phyloP scores from a whole-genome alignment of 2,329 filamentous ascomycete genomes.

The Coniochaeta hoffmannii region DNA sequence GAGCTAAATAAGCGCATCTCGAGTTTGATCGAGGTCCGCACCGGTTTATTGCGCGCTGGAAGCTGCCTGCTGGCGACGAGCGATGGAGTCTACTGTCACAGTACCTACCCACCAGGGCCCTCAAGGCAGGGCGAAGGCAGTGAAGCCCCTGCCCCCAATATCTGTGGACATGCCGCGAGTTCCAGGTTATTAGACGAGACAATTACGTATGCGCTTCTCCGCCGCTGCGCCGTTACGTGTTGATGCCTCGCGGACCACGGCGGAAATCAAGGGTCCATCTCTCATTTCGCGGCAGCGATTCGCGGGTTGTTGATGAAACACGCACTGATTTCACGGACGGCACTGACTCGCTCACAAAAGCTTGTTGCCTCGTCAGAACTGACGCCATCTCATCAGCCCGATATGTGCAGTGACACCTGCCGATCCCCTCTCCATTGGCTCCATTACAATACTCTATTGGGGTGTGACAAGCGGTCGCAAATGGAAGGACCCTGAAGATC shows the following conservation, averaged over 20 bases:
- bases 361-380: background rate
- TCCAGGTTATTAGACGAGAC: too few species aligned
- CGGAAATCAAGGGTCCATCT: background rate
- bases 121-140: too few species aligned
- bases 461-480: background rate
- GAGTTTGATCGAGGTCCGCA: too few species aligned
- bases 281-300: background rate
- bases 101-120: too few species aligned
- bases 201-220: too few species aligned
- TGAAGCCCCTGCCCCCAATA: too few species aligned
- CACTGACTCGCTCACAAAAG: background rate
- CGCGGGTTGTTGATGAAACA: background rate
- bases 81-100: too few species aligned
- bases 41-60: too few species aligned
- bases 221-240: too few species aligned
- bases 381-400: background rate
- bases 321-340: background rate
- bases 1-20: too few species aligned
- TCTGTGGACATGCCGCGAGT: too few species aligned
- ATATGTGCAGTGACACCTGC: background rate
- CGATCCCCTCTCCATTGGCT: background rate
- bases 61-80: too few species aligned
- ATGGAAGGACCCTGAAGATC: conserved; percentile 3
- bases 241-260: background rate
- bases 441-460: background rate